These are phyloP conservation scores for Amanita jacksonii DNA, from an alignment of 768 basidiomycete genomes.

Conservation along the genomic window DNA sequence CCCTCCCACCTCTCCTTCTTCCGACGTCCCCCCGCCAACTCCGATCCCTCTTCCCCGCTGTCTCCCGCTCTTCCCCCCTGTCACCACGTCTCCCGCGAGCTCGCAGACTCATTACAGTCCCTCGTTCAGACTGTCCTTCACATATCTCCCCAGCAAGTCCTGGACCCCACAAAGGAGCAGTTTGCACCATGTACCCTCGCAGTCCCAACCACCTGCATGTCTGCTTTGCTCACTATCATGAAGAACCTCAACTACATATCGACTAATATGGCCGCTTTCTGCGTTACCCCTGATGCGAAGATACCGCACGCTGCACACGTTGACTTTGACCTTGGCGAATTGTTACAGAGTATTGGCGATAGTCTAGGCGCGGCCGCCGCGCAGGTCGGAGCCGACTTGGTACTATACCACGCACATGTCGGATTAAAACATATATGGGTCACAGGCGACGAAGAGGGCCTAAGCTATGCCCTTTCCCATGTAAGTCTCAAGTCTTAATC, in stretches of 20 bases:
- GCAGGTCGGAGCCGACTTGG: conserved; percentile 79
- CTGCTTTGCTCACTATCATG: conserved; percentile 85
- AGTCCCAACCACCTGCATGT: conserved; percentile 80
- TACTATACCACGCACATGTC: conserved; percentile 84
- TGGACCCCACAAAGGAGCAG: conserved; percentile 91
- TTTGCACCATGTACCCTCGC: conserved; percentile 83
- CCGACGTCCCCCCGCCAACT: conserved; percentile 44
- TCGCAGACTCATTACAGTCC: conserved; percentile 87
- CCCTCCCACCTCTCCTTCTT: conserved; percentile 70
- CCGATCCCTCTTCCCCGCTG: conserved; percentile 3
- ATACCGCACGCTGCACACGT: conserved; percentile 11
- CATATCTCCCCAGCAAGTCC: conserved; percentile 79
- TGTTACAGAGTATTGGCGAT: conserved; percentile 85
- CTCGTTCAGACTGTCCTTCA: conserved; percentile 88
- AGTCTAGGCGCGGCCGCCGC: conserved; percentile 77
- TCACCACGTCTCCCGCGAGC: conserved; percentile 71
- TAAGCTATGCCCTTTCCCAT: conserved; percentile 75
- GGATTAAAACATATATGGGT: conserved; percentile 83
- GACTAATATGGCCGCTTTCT: conserved; percentile 64
- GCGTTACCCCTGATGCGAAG: conserved; percentile 9
- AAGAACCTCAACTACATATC: conserved; percentile 91
- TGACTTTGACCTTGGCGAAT: conserved; percentile 89
- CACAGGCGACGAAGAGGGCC: conserved; percentile 74
- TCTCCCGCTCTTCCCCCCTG: conserved; percentile 23
- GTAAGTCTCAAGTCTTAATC: conserved; percentile 43